These are phyloP conservation scores for Copromyces sp. DNA, from an alignment of 495 filamentous ascomycete species.

Conservation along the genomic window DNA sequence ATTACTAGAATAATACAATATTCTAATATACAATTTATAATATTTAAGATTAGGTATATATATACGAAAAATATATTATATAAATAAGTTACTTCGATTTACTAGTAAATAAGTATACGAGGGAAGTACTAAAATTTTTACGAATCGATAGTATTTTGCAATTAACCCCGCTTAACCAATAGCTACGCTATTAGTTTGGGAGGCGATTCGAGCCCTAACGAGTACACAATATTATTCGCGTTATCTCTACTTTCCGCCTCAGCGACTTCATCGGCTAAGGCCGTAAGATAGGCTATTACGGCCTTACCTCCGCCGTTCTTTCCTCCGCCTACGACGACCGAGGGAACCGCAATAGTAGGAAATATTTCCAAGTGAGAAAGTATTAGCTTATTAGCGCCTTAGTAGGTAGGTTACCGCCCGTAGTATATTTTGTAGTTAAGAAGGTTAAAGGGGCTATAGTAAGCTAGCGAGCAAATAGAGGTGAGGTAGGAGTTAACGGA, in stretches of 20 bases:
- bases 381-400: conserved; percentile 5
- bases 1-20: no score
- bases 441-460: conserved; percentile 1
- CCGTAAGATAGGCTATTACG: conserved; percentile 35
- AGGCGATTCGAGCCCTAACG: no score
- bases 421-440: not conserved
- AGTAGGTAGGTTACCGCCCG: not conserved
- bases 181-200: no score
- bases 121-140: no score
- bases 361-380: conserved; percentile 3
- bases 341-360: not conserved
- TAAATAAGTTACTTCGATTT: no score
- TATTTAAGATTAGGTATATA: no score
- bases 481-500: not conserved
- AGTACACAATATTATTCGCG: not conserved
- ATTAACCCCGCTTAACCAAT: no score
- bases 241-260: conserved; percentile 20
- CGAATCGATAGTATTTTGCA: no score
- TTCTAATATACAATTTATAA: no score
- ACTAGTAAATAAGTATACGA: no score
- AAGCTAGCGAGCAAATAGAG: not conserved
- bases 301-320: conserved; percentile 36
- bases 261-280: conserved; percentile 38
- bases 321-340: conserved; percentile 24
- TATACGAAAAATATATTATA: no score